A percentile compares a stretch with the other conserved stretches of the same genome.
Conservation (phyloP, 257 asterid genomes). For the Jacaranda mimosifolia region DNA sequence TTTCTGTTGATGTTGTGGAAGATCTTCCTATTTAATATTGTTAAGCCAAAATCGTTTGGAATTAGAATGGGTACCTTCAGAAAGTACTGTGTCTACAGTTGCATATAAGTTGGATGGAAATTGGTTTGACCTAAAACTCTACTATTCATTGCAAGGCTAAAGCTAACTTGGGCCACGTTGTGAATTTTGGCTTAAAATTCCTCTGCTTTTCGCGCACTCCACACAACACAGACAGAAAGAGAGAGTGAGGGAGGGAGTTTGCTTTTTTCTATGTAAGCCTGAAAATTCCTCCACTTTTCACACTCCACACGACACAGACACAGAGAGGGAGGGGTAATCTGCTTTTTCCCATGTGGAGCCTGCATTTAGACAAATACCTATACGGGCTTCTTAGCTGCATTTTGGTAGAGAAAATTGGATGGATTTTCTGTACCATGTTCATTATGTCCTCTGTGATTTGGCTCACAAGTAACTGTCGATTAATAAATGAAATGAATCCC, state of each 20-base stretch:
- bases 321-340: not conserved
- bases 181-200: not conserved
- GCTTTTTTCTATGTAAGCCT: no score
- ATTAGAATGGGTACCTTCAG: conserved; percentile 8
- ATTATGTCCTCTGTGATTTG: not conserved
- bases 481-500: not conserved
- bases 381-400: not conserved
- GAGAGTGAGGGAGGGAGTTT: not conserved
- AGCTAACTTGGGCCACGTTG: not conserved
- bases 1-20: conserved; percentile 4
- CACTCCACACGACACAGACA: not conserved
- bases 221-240: not conserved
- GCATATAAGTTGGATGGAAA: not conserved
- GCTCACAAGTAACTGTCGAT: not conserved
- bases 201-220: not conserved
- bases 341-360: not conserved
- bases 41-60: conserved; percentile 5
- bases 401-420: conserved; percentile 3
- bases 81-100: not conserved
- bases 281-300: not conserved
- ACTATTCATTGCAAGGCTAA: not conserved
- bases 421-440: not conserved
- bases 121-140: conserved; percentile 1
- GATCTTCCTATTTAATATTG: conserved; percentile 7
- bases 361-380: not conserved